Conservation (phyloP, 1,284 basidiomycete genomes). For the Schizopora paradoxa region DNA sequence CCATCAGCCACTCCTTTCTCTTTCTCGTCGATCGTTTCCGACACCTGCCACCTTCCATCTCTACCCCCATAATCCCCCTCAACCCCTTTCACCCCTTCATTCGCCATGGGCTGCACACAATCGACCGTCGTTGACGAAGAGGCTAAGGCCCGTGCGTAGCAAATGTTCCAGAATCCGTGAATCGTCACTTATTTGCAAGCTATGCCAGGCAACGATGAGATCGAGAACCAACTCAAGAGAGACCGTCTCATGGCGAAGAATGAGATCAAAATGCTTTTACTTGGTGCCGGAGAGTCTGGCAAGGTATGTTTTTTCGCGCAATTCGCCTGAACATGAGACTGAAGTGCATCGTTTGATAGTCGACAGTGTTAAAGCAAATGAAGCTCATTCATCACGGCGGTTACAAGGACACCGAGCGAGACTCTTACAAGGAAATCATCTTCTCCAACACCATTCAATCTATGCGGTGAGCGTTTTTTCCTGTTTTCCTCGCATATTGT, state of each 20-base stretch:
- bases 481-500: conserved; percentile 1
- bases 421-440: conserved; percentile 97
- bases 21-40: conserved; percentile 19
- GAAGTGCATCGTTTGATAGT: conserved; percentile 37
- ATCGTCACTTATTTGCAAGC: conserved; percentile 6
- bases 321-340: conserved; percentile 12
- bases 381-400: conserved; percentile 91
- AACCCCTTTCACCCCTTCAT: conserved; percentile 5
- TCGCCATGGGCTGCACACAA: conserved; percentile 69
- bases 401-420: conserved; percentile 88
- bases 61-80: conserved; percentile 13
- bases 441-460: conserved; percentile 96
- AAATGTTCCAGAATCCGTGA: neutral
- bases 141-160: conserved; percentile 76
- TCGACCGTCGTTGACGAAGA: conserved; percentile 67
- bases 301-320: conserved; percentile 47
- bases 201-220: conserved; percentile 83
- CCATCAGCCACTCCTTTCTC: conserved; percentile 22
- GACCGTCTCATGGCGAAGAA: conserved; percentile 91
- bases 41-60: conserved; percentile 21
- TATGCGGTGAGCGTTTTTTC: conserved; percentile 61
- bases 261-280: conserved; percentile 89
- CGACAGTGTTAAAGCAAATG: conserved; percentile 95
- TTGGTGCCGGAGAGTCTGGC: conserved; percentile 92
- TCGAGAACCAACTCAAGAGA: conserved; percentile 91